Evolutionary conservation across 2,329 filamentous ascomycete species (phyloP), one percentile per base, ranked within the genome.

Genomic region (Fusarium sambucinum): DNA sequence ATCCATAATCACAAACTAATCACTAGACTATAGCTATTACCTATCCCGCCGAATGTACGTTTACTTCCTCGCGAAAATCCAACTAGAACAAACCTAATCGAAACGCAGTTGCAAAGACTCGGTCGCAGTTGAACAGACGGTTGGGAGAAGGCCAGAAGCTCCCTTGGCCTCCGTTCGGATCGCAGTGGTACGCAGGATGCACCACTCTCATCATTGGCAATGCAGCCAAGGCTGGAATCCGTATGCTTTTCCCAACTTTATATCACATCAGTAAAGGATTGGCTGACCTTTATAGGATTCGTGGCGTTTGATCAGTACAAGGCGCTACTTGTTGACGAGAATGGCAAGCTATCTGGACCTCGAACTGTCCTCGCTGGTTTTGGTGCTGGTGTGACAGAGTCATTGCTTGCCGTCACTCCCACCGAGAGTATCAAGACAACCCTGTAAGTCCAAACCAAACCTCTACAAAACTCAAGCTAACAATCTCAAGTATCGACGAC

Each of bases 361-460:
- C 87, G 91, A 69, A 98, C 95, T 3, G 96, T 98, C 2, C 87
- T 97, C 60, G 94, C 94, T 40, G 96, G 96, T 5, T 97, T 99
- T 76, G 93, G 95, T 61, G 96, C 96, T 11, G 96, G 96, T 58
- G 92, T 97, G 52, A 98, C 95, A 4, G 96, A 99, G 82, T 96
- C 92, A 5, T 82, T 97, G 52, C 82, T 99, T 5, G 96, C 96
- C 13, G 96, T 99, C 33, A 99, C 96, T 33, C 96, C 96, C 0
- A 97, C 96, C 61, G 96, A 99, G 82, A 96, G 93, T 75, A 97
- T 99, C 81, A 99, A 99, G 85, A 99, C 96, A 51, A 96, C 96
- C 72, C 83, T 99, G 87, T 92, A 77, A 55, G 68, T 35, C n/a
- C 1, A 19, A 9, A 12, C n/a, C 6, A 21, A 9, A 7, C 10